Evolutionary conservation across 768 basidiomycete species (phyloP).

Genomic region (Tephrocybe rancida): DNA sequence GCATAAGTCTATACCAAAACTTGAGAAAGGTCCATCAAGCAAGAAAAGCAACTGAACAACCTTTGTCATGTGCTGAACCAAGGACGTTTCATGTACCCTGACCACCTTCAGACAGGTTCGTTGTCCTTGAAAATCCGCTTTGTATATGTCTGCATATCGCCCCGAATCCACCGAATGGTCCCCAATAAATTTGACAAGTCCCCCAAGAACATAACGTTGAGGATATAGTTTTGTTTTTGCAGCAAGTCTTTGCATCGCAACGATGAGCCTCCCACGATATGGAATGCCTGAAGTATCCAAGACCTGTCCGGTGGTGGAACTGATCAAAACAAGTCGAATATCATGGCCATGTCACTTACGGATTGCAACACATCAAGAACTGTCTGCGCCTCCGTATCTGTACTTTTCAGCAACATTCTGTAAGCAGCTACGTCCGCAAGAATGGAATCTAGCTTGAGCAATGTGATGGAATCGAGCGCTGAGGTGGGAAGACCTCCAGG

Average conservation of each 20-base stretch:
- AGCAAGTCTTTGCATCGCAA: conserved; percentile 8
- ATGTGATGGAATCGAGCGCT: neutral
- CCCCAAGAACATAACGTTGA: neutral
- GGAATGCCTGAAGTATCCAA: neutral
- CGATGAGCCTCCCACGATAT: neutral
- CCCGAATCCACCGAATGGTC: neutral
- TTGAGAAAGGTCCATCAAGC: neutral
- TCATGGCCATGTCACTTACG: neutral
- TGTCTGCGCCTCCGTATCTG: conserved; percentile 1
- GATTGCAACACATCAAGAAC: conserved; percentile 9
- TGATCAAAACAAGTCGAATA: too few species aligned
- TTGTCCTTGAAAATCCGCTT: neutral
- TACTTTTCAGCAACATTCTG: neutral
- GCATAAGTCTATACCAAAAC: conserved; percentile 5
- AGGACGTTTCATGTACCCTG: neutral
- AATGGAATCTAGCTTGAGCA: neutral
- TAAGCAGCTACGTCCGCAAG: neutral
- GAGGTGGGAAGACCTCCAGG: too few species aligned
- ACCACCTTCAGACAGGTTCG: conserved; percentile 9
- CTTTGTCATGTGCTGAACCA: conserved; percentile 1
- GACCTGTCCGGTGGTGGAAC: neutral
- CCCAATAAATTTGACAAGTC: neutral
- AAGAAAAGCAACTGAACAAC: neutral
- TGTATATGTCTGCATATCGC: conserved; percentile 2
- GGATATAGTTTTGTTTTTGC: conserved; percentile 8